A percentile compares a stretch with the other conserved stretches of the same genome.
Conservation (phyloP, 2,329 filamentous ascomycete species). For the Aspergillus ochraceoroseus region DNA sequence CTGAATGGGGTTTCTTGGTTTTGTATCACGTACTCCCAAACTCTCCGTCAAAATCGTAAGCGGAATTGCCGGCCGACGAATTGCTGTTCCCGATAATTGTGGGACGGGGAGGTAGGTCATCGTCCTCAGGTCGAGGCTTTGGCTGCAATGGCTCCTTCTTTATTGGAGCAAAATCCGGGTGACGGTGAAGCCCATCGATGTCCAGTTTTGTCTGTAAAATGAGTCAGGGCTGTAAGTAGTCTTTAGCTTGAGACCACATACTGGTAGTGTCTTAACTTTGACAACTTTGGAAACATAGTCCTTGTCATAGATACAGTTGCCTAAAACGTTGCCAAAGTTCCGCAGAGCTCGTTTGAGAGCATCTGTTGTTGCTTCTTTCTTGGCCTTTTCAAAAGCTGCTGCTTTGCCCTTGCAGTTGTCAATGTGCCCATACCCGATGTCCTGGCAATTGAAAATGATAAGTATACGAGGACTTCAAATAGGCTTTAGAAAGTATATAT, state of each 20-base stretch:
- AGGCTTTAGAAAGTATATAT: neutral
- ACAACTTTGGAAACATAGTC: constrained; percentile 85
- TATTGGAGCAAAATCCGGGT: constrained; percentile 62
- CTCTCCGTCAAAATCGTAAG: constrained; percentile 41
- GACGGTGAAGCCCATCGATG: constrained; percentile 72
- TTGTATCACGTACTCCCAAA: constrained; percentile 39
- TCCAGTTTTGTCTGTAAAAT: constrained; percentile 62
- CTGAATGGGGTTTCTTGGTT: neutral
- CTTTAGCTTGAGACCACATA: constrained; percentile 24
- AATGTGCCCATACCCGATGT: constrained; percentile 93
- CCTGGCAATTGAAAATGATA: constrained; percentile 41
- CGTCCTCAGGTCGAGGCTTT: constrained; percentile 43
- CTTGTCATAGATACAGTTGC: constrained; percentile 99
- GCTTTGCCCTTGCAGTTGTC: constrained; percentile 96
- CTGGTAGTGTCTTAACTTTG: constrained; percentile 74
- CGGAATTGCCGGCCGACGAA: constrained; percentile 25
- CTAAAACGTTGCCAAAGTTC: constrained; percentile 91
- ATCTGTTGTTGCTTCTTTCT: constrained; percentile 96
- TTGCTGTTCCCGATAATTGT: constrained; percentile 27
- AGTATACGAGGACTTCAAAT: constrained; percentile 3
- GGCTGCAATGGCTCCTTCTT: constrained; percentile 52
- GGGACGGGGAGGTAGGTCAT: constrained; percentile 41
- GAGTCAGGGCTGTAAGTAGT: neutral
- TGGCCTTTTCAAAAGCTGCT: constrained; percentile 94
- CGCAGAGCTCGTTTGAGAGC: constrained; percentile 82